Conservation (phyloP, 2,329 filamentous ascomycete genomes). For the Leptoxyphium fumago region DNA sequence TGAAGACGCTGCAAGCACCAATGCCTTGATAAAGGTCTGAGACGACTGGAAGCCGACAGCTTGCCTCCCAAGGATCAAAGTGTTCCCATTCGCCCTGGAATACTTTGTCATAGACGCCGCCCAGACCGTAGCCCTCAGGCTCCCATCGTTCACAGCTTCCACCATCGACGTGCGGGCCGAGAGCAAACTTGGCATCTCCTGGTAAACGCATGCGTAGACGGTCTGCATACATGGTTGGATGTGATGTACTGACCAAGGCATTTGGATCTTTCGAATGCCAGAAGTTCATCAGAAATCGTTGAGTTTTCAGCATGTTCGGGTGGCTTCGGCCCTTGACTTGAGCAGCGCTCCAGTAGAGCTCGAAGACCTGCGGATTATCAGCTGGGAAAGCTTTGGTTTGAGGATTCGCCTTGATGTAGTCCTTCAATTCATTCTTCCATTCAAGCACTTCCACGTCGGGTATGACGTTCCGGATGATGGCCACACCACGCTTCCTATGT, state of each 20-base stretch:
- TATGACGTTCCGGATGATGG: constrained; percentile 32
- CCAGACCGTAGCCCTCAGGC: constrained; percentile 45
- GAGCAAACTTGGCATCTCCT: constrained; percentile 35
- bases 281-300: constrained; percentile 33
- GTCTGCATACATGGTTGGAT: constrained; percentile 35
- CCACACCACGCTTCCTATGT: constrained; percentile 42
- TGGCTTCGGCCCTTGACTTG: constrained; percentile 34
- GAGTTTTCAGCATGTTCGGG: constrained; percentile 31
- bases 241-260: constrained; percentile 28
- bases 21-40: constrained; percentile 68
- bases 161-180: constrained; percentile 44
- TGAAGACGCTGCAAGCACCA: constrained; percentile 70
- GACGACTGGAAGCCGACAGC: constrained; percentile 49
- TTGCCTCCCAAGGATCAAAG: constrained; percentile 72
- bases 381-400: constrained; percentile 32
- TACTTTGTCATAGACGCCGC: constrained; percentile 57
- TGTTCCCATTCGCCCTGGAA: constrained; percentile 64
- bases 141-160: constrained; percentile 38
- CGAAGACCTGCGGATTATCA: constrained; percentile 35
- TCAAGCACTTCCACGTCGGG: constrained; percentile 28
- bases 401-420: constrained; percentile 33
- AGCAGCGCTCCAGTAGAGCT: constrained; percentile 35
- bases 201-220: constrained; percentile 40
- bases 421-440: constrained; percentile 29
- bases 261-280: constrained; percentile 32